Conservation (phyloP, 805 yeast genomes). For the Cyberlindnera subsufficiens region DNA sequence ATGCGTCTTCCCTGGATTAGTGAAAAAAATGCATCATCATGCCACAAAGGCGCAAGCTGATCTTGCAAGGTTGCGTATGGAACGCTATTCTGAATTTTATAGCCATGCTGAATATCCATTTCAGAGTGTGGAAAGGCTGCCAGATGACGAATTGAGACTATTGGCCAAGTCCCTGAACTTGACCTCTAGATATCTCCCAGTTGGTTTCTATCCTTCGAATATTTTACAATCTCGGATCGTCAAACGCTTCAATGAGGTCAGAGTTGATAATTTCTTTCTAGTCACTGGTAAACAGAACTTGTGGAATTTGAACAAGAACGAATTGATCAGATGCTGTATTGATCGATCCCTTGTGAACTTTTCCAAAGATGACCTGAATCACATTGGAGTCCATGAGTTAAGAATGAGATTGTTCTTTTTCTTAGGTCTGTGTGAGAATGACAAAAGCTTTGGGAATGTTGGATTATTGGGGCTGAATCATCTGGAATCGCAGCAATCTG, state of each 20-base stretch:
- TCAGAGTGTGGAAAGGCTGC: conserved; percentile 43
- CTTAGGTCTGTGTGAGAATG: conserved; percentile 33
- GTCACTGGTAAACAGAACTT: conserved; percentile 28
- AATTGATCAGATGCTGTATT: conserved; percentile 46
- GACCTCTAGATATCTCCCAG: conserved; percentile 35
- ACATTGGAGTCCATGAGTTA: conserved; percentile 28
- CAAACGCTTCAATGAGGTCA: conserved; percentile 36
- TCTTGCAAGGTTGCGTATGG: conserved; percentile 12
- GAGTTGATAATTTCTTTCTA: conserved; percentile 46
- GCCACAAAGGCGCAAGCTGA: conserved; percentile 13
- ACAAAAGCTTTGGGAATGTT: conserved; percentile 20
- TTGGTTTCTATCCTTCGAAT: conserved; percentile 31
- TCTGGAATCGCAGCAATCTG: conserved; percentile 4
- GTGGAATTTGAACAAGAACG: conserved; percentile 42
- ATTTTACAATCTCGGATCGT: conserved; percentile 32
- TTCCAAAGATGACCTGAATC: conserved; percentile 25
- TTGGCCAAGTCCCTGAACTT: conserved; percentile 33
- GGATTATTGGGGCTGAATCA: conserved; percentile 30
- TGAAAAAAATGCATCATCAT: conserved; percentile 27
- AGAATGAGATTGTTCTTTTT: conserved; percentile 35
- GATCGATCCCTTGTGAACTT: conserved; percentile 49
- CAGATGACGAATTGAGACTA: conserved; percentile 30
- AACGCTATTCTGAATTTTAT: conserved; percentile 7
- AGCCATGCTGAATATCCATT: conserved; percentile 25
- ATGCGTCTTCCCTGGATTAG: conserved; percentile 42